phyloP scores from a whole-genome alignment of 192 early-diverging fungal species.

The Coemansia javaensis region DNA sequence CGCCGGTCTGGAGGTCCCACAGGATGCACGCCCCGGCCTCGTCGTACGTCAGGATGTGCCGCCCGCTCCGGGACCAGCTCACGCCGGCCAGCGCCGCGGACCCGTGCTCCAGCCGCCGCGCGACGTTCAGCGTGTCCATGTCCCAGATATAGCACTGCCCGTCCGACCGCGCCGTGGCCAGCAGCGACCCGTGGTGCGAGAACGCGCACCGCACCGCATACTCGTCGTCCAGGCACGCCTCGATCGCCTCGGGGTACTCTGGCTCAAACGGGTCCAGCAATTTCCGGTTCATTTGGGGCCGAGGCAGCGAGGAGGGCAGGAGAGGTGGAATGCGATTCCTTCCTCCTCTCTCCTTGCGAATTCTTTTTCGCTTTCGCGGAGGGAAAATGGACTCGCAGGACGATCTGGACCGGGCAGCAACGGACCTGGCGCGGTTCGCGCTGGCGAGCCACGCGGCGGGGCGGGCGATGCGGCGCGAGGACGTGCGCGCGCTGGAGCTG shows the following conservation, averaged over 20 bases:
- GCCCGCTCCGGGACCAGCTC: slow-evolving; percentile 80
- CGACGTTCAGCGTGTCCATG: slow-evolving; percentile 76
- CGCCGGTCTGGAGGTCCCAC: slow-evolving; percentile 73
- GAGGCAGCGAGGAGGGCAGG: background rate
- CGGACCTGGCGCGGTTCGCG: slow-evolving; percentile 37
- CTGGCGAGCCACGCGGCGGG: slow-evolving; percentile 34
- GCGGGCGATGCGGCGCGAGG: slow-evolving; percentile 33
- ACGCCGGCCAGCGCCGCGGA: slow-evolving; percentile 70
- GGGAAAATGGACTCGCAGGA: slow-evolving; percentile 12
- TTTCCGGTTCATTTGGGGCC: slow-evolving; percentile 49
- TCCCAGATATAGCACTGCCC: slow-evolving; percentile 83
- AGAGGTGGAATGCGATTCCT: background rate
- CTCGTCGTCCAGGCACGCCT: slow-evolving; percentile 69
- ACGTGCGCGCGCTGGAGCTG: slow-evolving; percentile 12
- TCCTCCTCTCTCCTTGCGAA: background rate
- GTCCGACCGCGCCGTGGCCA: slow-evolving; percentile 76
- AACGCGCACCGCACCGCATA: slow-evolving; percentile 66
- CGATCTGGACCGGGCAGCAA: slow-evolving; percentile 18
- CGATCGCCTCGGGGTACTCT: slow-evolving; percentile 75
- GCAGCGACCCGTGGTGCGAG: slow-evolving; percentile 72
- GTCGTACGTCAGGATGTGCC: slow-evolving; percentile 74
- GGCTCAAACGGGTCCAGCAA: slow-evolving; percentile 73
- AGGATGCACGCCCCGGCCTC: slow-evolving; percentile 78
- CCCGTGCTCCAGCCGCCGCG: slow-evolving; percentile 68
- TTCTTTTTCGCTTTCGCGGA: background rate